A percentile compares a stretch with the other conserved stretches of the same genome.
These are phyloP conservation scores for Theobroma grandiflorum DNA, from an alignment of 441 rosid species.

Conservation along the genomic window DNA sequence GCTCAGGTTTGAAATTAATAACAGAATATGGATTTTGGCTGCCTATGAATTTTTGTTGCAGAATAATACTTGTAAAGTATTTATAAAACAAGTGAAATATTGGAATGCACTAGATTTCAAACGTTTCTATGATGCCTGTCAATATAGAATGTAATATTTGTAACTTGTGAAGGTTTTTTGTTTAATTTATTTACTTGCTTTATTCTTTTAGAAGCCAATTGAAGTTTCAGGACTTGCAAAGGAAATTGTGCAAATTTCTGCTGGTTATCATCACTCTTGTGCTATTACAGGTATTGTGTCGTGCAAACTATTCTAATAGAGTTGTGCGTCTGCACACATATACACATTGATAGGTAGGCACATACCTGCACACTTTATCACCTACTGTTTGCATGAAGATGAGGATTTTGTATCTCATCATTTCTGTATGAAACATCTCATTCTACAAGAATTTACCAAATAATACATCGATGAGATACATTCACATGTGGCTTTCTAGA, in stretches of 20 bases:
- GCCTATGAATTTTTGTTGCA: slow-evolving; percentile 2
- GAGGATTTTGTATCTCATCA: not conserved
- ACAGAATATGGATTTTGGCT: slow-evolving; percentile 4
- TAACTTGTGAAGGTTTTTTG: slow-evolving; percentile 3
- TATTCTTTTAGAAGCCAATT: slow-evolving; percentile 68
- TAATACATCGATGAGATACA: not conserved
- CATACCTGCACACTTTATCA: not conserved
- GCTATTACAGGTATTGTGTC: slow-evolving; percentile 80
- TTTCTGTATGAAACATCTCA: not conserved
- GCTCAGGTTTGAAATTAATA: not conserved
- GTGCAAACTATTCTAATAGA: not conserved
- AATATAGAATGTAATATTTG: not conserved
- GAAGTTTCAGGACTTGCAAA: slow-evolving; percentile 70
- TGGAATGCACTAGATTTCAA: not conserved
- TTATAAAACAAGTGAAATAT: not conserved
- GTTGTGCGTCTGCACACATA: not conserved
- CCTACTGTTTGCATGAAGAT: not conserved
- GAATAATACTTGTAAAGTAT: not conserved
- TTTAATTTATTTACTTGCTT: slow-evolving; percentile 1
- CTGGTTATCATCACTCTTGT: slow-evolving; percentile 93
- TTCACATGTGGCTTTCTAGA: not conserved
- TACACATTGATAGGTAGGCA: not conserved
- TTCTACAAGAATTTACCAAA: not conserved
- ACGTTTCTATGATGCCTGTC: not conserved
- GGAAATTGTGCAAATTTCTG: slow-evolving; percentile 71